Base-by-base conservation (phyloP, 441 rosid genomes). In the Viola pubescens region DNA sequence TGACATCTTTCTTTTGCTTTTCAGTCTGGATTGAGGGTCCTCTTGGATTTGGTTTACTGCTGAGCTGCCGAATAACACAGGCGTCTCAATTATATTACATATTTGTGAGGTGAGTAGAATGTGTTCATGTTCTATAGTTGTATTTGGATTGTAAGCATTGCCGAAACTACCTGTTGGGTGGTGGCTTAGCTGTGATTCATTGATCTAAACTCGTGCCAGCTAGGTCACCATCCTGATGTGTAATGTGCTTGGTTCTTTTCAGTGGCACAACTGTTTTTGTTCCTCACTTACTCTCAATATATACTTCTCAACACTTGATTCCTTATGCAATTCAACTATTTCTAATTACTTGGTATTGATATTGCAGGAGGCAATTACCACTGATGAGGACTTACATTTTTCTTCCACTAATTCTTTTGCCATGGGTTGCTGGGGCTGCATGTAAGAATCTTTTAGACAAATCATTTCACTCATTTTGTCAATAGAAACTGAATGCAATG, bases 11-110 rank as follows among this genome's bases (percentile, higher is more conserved):
- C 40, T 9, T 64, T 77, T 49, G 56, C 41, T 54, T 73, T 67
- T 61, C 78, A 91, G 98, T 82, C 34, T 91, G 98, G 96, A 37
- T 88, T 9, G 94, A 85, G 82, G 98, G 95, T 75, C 96, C 98
- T 13, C 74, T 91, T 48, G 96, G 95, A 61, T 91, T 88, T 48
- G 98, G 95, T 73, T 80, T 91, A 75, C 72, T 91, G 70, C 77
- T 88, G 64, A 75, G 96, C 68, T 85, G 94, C 67, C 98, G 98
- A 68, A 83, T 88, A 65, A 70, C 89, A 51, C 94, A 91, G 72
- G 85, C 91, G 34, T 91, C 80, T 64, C 96, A 91, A 52, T 78
- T 91, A 55, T 88, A 88, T 78, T 73, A 74, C 77, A 80, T 89
- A 73, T 88, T 88, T 79, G 86, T 81, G 73, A 86, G 78, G 98